These are phyloP conservation scores for Zymoseptoria ardabiliae DNA, from an alignment of 2,329 filamentous ascomycete species.

Conservation along the genomic window DNA sequence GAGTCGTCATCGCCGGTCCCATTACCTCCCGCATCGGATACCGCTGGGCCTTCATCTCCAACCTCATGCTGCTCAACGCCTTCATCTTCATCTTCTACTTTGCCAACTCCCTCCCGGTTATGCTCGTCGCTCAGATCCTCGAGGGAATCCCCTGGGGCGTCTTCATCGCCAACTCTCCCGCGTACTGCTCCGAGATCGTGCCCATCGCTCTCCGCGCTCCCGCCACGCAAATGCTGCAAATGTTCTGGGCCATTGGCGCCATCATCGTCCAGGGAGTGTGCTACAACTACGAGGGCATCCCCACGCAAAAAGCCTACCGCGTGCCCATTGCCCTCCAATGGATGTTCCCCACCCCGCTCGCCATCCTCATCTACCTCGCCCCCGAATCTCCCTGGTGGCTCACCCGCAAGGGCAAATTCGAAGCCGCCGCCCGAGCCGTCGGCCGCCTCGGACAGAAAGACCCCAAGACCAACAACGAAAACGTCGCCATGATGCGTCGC, in stretches of 20 bases:
- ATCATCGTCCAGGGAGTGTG: slow-evolving; percentile 55
- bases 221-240: slow-evolving; percentile 56
- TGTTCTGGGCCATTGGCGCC: slow-evolving; percentile 57
- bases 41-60: slow-evolving; percentile 51
- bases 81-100: slow-evolving; percentile 57
- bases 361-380: slow-evolving; percentile 45
- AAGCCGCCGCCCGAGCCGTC: slow-evolving; percentile 41
- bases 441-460: slow-evolving; percentile 43
- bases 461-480: slow-evolving; percentile 35
- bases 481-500: slow-evolving; percentile 54
- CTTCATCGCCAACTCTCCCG: slow-evolving; percentile 58
- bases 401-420: slow-evolving; percentile 42
- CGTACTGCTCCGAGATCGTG: slow-evolving; percentile 56
- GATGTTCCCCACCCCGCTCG: slow-evolving; percentile 51
- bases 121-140: slow-evolving; percentile 50
- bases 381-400: slow-evolving; percentile 51
- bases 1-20: slow-evolving; percentile 54
- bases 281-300: slow-evolving; percentile 44
- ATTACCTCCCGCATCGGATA: slow-evolving; percentile 53
- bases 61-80: slow-evolving; percentile 50
- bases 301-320: slow-evolving; percentile 35
- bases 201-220: slow-evolving; percentile 52
- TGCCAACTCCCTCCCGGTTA: slow-evolving; percentile 39
- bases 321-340: slow-evolving; percentile 51
- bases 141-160: slow-evolving; percentile 60